Evolutionary conservation across 768 basidiomycete species (phyloP), one percentile per base, ranked within the genome.

Genomic region (Neoboletus brunneissimus): DNA sequence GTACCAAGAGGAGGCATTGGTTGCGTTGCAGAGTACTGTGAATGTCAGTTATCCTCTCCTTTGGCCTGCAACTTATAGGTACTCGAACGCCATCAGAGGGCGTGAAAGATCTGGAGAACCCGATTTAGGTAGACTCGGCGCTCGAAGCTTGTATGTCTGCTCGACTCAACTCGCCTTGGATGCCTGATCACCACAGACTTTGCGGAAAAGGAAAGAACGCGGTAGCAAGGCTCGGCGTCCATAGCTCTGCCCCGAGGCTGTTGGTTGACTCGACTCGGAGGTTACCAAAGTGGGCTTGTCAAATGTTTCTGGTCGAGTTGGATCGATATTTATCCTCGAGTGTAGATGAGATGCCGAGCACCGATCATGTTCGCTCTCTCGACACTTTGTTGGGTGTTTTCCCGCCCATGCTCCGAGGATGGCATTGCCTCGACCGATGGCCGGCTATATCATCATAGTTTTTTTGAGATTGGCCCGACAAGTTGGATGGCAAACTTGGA

Each of bases 1-100:
- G 34, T 13, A n/a, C 11, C 10, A 18, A 66, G 57, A n/a, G 64
- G 61, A 22, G 64, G 62, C 68, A 68, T 63, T 53, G 41, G 55
- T 46, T 42, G 23, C 12, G 16, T 37, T 4, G 41, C 9, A n/a
- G 25, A 20, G 34, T 29, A n/a, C 29, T 20, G 23, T 13, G 16
- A 51, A 32, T 11, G 18, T 9, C n/a, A 9, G 3, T n/a, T 12
- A 12, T 31, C 23, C 23, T 41, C 45, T n/a, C 9, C 7, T 7
- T 27, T 22, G 29, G 2, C 37, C 23, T 7, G 25, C 20, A 31
- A 5, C 31, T 48, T 53, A 51, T 47, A 46, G 54, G 50, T 5
- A 1, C 23, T 22, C 13, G 35, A 53, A 23, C 23, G 46, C 32
- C 15, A 32, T 16, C 23, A 16, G 41, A n/a, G 11, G 16, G 43